Evolutionary conservation across 1,139 yeast species (phyloP).

Genomic region (Yamadazyma trypodendri): DNA sequence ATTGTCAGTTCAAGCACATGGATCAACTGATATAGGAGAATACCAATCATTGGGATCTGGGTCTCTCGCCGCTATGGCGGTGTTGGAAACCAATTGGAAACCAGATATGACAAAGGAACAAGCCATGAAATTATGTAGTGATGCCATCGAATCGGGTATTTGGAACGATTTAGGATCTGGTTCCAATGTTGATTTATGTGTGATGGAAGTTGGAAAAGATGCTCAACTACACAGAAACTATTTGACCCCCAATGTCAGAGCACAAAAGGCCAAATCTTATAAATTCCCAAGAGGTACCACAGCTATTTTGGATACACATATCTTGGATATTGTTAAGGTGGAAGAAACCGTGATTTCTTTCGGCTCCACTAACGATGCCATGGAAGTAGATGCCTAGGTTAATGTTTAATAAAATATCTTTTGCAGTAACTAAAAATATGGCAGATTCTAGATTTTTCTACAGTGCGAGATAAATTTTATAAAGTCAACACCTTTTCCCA

Average conservation of each 20-base stretch:
- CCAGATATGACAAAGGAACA: constrained; percentile 78
- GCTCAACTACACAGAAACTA: constrained; percentile 83
- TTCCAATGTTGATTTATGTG: constrained; percentile 94
- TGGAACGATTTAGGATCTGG: constrained; percentile 99
- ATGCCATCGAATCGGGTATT: constrained; percentile 95
- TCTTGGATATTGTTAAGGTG: constrained; percentile 66
- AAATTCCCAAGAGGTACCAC: constrained; percentile 91
- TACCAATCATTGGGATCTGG: constrained; percentile 95
- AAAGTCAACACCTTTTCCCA: constrained; percentile 1
- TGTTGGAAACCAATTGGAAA: constrained; percentile 84
- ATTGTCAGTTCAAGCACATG: constrained; percentile 94
- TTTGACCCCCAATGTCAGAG: constrained; percentile 87
- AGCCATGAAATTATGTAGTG: constrained; percentile 85
- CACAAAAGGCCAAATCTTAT: constrained; percentile 74
- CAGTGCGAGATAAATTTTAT: background rate
- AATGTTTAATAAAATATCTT: background rate
- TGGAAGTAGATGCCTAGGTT: constrained; percentile 71
- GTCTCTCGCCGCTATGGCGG: constrained; percentile 99
- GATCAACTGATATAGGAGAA: constrained; percentile 93
- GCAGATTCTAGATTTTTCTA: constrained; percentile 19
- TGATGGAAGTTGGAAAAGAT: constrained; percentile 89
- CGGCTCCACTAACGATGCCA: constrained; percentile 48
- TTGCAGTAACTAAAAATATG: background rate
- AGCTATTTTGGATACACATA: constrained; percentile 66
- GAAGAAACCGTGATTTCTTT: constrained; percentile 59